Percentiles rank a stretch among this genome's conserved stretches.
Evolutionary conservation across 352 stramenopile species (phyloP).

Genomic region (Globisporangium solare): DNA sequence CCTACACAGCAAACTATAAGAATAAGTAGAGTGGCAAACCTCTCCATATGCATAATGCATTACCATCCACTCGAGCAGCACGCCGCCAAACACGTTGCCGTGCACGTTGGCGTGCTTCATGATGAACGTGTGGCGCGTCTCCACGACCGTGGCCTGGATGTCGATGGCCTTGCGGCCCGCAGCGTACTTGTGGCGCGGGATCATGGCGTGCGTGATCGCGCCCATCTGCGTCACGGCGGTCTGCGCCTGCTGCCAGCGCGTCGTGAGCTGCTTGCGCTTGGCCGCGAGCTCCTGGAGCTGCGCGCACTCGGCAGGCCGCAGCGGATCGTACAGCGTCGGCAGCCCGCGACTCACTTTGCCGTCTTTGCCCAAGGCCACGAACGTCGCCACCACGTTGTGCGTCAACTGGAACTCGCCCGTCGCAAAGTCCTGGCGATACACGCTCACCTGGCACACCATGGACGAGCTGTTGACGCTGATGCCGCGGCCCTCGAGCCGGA

Average conservation of each 20-base stretch:
- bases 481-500: slow-evolving; percentile 34
- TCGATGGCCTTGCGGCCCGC: slow-evolving; percentile 15
- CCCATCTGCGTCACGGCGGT: slow-evolving; percentile 21
- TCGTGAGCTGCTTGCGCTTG: slow-evolving; percentile 30
- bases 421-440: slow-evolving; percentile 32
- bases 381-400: slow-evolving; percentile 38
- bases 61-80: slow-evolving; percentile 44
- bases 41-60: background rate
- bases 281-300: slow-evolving; percentile 22
- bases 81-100: slow-evolving; percentile 36
- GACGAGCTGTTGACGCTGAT: slow-evolving; percentile 34
- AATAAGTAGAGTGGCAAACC: background rate
- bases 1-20: slow-evolving; percentile 16
- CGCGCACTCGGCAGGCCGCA: slow-evolving; percentile 20
- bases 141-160: slow-evolving; percentile 32
- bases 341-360: slow-evolving; percentile 17
- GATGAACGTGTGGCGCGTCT: slow-evolving; percentile 32
- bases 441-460: slow-evolving; percentile 36
- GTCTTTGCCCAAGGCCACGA: slow-evolving; percentile 28
- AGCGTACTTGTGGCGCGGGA: slow-evolving; percentile 13
- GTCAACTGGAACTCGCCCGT: slow-evolving; percentile 37
- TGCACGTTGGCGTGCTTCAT: slow-evolving; percentile 36
- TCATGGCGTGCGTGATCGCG: slow-evolving; percentile 28
- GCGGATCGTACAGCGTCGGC: slow-evolving; percentile 19
- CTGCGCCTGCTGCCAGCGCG: slow-evolving; percentile 24